Base-by-base conservation (phyloP, 2,329 filamentous ascomycete species). In the Cladosporium austrohemisphaericum region DNA sequence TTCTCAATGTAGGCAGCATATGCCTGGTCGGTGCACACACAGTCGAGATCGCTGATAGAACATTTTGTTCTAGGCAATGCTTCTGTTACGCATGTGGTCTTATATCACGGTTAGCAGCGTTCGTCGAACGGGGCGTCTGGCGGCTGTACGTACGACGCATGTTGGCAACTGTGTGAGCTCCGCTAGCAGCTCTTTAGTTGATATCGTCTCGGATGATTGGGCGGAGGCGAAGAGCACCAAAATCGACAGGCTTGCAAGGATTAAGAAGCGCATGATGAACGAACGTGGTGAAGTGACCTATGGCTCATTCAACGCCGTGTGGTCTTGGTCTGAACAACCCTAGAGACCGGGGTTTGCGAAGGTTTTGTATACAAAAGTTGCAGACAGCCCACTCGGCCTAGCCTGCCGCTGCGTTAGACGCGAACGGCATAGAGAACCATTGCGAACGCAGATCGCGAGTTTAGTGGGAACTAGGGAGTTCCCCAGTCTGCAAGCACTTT, bases 61-160 rank as follows among this genome's bases (percentile, higher is more conserved):
- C 38, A 41, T 20, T 41, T 28, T 13, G 38, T 19, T 13, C 8
- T 10, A 41, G 38, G 38, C 11, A 41, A 25, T 3, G 8, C 10
- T 16, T 29, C 10, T 23, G 23, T 18, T 41, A 41, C 19, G 16
- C 38, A 41, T 19, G 14, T 18, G 38, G 38, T 41, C 38, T 41
- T 8, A 14, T 5, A 14, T 29, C 10, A 5, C 9, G 28, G 38
- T 41, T 18, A 41, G 38, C 25, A 28, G 25, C 3, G 13, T 41
- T 11, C 14, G 14, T n/a, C 5, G 18, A 19, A n/a, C 9, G 8
- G 25, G 9, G 37, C 23, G 28, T 25, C 20, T 19, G 10, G 5
- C n/a, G 11, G 23, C n/a, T 3, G 20, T 41, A 41, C 38, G 25
- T 29, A 41, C 38, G 13, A 41, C 38, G 20, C 38, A 41, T 29